phyloP scores from a whole-genome alignment of 441 rosid species.

The Macaranga tanarius region DNA sequence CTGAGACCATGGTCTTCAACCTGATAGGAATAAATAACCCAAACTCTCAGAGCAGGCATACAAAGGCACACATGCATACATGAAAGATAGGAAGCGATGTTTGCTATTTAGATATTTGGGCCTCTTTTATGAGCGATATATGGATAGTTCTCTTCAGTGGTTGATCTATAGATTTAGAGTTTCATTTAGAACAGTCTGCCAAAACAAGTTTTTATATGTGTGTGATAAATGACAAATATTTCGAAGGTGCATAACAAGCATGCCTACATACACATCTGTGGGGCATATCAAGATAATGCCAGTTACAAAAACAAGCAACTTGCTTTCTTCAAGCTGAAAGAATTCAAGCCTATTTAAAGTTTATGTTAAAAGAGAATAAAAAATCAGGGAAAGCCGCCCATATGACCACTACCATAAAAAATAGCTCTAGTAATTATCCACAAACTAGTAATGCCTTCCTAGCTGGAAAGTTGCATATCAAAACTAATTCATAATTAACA shows the following conservation, averaged over 20 bases:
- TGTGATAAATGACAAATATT: background rate
- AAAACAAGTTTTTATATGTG: background rate
- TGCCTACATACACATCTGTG: background rate
- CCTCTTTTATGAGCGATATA: background rate
- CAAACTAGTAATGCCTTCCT: background rate
- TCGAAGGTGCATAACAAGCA: background rate
- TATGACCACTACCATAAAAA: too few species aligned
- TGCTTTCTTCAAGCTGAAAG: background rate
- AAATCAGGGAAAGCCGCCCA: background rate
- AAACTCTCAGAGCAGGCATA: constrained; percentile 10
- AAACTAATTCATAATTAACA: background rate
- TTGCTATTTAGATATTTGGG: background rate
- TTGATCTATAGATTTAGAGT: background rate
- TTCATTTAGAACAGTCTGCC: background rate
- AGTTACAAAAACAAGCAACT: background rate
- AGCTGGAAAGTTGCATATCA: background rate
- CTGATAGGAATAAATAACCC: constrained; percentile 36
- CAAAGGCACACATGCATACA: background rate
- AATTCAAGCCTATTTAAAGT: background rate
- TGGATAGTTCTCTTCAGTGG: constrained; percentile 5
- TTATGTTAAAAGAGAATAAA: background rate
- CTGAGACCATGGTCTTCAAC: constrained; percentile 69
- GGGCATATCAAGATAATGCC: background rate
- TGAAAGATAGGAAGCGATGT: background rate
- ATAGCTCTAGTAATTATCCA: background rate